A percentile compares a stretch with the other conserved stretches of the same genome.
These are phyloP conservation scores for Theobroma cacao DNA, from an alignment of 345 rosid genomes.

Conservation along the genomic window DNA sequence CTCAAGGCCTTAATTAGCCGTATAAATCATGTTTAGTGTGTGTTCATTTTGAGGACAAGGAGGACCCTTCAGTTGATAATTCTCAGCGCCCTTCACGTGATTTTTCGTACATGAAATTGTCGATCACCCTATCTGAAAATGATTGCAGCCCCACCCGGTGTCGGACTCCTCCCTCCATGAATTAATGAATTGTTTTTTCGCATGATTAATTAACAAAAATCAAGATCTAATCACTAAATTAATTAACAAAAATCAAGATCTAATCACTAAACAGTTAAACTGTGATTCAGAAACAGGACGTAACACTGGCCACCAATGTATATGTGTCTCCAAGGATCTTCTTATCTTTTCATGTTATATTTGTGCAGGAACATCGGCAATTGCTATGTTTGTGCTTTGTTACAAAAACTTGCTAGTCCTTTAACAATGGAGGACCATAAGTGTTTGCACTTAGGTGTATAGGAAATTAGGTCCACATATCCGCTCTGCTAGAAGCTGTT, in stretches of 20 bases:
- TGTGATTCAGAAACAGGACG: not conserved
- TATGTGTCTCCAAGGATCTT: not conserved
- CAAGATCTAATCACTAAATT: not conserved
- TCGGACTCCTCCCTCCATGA: not conserved
- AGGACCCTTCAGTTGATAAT: not conserved
- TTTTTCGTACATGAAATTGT: not conserved
- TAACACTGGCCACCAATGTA: not conserved
- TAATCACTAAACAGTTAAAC: not conserved
- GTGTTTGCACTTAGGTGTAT: not conserved
- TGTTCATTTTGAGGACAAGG: slow-evolving; percentile 4
- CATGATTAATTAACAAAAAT: not conserved
- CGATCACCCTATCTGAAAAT: not conserved
- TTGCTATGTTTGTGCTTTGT: not conserved
- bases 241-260: not conserved
- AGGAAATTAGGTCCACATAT: slow-evolving; percentile 27
- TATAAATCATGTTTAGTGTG: slow-evolving; percentile 5
- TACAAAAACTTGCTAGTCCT: not conserved
- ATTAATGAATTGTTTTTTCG: slow-evolving; percentile 2
- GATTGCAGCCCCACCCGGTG: not conserved
- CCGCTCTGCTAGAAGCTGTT: slow-evolving; percentile 26
- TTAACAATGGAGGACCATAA: not conserved
- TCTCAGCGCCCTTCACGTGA: slow-evolving; percentile 2
- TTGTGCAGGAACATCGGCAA: not conserved
- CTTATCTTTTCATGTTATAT: not conserved
- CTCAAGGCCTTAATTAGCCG: not conserved